phyloP scores from a whole-genome alignment of 2,329 filamentous ascomycete species.

The Periconia digitata region DNA sequence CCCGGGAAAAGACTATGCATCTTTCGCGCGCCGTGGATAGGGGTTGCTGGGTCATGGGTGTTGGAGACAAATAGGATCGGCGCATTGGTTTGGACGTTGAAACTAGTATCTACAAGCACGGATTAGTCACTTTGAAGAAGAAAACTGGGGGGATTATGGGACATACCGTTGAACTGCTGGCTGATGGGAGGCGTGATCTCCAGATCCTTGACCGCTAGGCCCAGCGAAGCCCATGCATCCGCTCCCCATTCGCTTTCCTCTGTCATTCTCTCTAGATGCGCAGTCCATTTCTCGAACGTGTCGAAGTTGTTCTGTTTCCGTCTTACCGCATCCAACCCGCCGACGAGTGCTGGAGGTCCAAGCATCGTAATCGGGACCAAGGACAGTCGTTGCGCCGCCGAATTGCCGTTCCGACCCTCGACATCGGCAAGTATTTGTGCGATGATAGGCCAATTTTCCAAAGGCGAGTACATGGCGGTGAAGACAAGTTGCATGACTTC shows the following conservation, averaged over 20 bases:
- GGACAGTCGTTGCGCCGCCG: not conserved
- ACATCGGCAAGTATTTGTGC: slow-evolving; percentile 7
- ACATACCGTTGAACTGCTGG: not conserved
- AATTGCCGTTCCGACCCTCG: slow-evolving; percentile 9
- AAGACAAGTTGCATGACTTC: slow-evolving; percentile 5
- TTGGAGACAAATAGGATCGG: slow-evolving; percentile 15
- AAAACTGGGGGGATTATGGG: slow-evolving; percentile 8
- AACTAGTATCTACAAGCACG: slow-evolving; percentile 10
- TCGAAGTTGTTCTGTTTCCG: not conserved
- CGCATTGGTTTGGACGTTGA: slow-evolving; percentile 6
- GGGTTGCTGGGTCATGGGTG: slow-evolving; percentile 14
- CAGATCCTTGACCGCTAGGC: not conserved
- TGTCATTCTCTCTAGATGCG: not conserved
- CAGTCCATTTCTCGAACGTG: not conserved
- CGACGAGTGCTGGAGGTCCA: not conserved
- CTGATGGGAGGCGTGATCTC: not conserved
- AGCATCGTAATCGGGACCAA: not conserved
- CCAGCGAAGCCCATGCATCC: not conserved
- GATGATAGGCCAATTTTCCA: slow-evolving; percentile 4
- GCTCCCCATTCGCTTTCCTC: not conserved
- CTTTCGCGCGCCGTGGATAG: slow-evolving; percentile 12
- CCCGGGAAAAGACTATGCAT: slow-evolving; percentile 16
- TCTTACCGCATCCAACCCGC: not conserved
- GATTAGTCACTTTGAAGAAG: slow-evolving; percentile 8
- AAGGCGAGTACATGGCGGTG: slow-evolving; percentile 7